Percentiles rank a stretch among this genome's conserved stretches.
Evolutionary conservation across 1,284 basidiomycete species (phyloP).

Genomic region (Ganoderma multipileum): DNA sequence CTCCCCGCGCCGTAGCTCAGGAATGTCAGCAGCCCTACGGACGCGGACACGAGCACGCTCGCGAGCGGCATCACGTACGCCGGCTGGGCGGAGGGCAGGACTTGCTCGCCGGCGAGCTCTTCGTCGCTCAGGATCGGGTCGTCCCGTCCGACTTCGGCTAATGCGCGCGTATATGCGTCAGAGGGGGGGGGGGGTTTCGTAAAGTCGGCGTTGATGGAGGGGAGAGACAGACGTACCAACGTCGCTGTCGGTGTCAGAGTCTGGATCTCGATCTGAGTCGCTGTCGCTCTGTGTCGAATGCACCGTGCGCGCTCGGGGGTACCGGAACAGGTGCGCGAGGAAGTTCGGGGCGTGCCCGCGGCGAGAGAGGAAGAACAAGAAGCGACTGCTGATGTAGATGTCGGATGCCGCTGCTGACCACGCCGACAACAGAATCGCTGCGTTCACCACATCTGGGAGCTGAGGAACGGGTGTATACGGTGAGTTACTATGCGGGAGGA

Average conservation of each 20-base stretch:
- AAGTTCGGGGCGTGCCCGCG: conserved; percentile 51
- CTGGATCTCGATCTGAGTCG: not conserved
- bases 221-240: not conserved
- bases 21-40: conserved; percentile 36
- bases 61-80: conserved; percentile 36
- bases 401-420: conserved; percentile 60
- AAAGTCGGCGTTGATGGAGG: too few species aligned
- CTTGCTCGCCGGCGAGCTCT: conserved; percentile 5
- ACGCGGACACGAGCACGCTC: conserved; percentile 37
- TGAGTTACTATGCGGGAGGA: not conserved
- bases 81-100: not conserved
- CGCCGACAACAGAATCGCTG: conserved; percentile 52
- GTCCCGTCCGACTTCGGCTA: not conserved
- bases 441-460: conserved; percentile 59
- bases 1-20: conserved; percentile 27
- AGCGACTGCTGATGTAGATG: conserved; percentile 58
- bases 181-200: too few species aligned
- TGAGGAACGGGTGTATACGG: not conserved
- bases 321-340: conserved; percentile 34
- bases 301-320: conserved; percentile 21
- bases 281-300: conserved; percentile 6
- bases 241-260: conserved; percentile 17
- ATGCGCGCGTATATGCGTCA: not conserved
- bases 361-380: conserved; percentile 55
- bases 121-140: not conserved